Evolutionary conservation across 2,329 filamentous ascomycete species (phyloP).

Genomic region (Pseudogymnoascus verrucosus): DNA sequence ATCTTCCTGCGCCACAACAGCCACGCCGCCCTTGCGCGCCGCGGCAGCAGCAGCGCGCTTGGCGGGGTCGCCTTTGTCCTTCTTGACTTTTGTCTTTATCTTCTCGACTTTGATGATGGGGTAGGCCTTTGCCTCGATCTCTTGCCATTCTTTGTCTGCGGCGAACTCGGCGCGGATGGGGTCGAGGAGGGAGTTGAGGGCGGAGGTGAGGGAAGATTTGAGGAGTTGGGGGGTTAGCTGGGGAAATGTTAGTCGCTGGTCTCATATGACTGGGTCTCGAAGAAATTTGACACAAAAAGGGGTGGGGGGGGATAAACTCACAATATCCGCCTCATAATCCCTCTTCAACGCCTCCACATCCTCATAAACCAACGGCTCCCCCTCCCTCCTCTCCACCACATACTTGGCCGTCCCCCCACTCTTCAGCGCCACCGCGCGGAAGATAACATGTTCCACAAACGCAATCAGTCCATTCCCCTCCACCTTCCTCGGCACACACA

Average conservation of each 20-base stretch:
- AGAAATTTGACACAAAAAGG: too few species aligned
- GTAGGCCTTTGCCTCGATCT: slow-evolving; percentile 70
- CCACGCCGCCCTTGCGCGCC: slow-evolving; percentile 20
- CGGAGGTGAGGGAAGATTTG: slow-evolving; percentile 73
- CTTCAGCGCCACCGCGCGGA: slow-evolving; percentile 65
- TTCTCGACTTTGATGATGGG: slow-evolving; percentile 58
- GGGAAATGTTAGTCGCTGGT: slow-evolving; percentile 17
- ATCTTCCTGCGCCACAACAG: slow-evolving; percentile 20
- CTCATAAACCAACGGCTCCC: slow-evolving; percentile 72
- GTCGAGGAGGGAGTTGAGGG: slow-evolving; percentile 63
- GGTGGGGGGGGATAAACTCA: slow-evolving; percentile 35
- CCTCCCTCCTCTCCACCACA: slow-evolving; percentile 58
- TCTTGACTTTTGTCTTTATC: slow-evolving; percentile 62
- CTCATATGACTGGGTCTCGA: background rate
- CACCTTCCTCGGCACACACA: slow-evolving; percentile 64
- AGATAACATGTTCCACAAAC: slow-evolving; percentile 79
- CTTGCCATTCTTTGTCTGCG: slow-evolving; percentile 70
- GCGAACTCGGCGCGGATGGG: slow-evolving; percentile 72
- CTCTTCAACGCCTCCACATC: slow-evolving; percentile 65
- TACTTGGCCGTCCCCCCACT: slow-evolving; percentile 51
- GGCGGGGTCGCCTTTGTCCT: slow-evolving; percentile 34
- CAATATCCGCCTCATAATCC: slow-evolving; percentile 73
- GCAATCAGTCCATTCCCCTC: slow-evolving; percentile 83
- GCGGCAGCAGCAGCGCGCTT: slow-evolving; percentile 23
- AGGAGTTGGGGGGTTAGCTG: slow-evolving; percentile 77